Evolutionary conservation across 1,284 basidiomycete species (phyloP), one percentile per base, ranked within the genome.

Genomic region (Heterobasidion occidentale): DNA sequence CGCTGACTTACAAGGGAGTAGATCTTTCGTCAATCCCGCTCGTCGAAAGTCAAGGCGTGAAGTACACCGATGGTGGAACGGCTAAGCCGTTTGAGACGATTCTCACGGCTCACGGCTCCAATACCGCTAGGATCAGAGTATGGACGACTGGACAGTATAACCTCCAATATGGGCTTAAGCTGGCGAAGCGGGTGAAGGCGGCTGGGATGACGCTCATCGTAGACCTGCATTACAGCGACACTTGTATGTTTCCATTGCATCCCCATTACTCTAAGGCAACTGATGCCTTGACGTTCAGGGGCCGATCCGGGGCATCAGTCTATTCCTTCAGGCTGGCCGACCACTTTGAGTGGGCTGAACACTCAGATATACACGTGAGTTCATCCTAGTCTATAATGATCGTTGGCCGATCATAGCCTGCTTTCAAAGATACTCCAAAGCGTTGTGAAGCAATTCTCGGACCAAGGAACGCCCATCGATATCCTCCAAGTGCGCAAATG

Each of bases 141-240:
- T 86, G 84, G 84, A 83, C 82, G 0, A 78, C 80, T 54, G 73
- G 76, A 2, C 67, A 78, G 36, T 86, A 85, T 63, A 77, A 76
- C 61, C 67, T 82, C 54, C 70, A 65, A 48, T 83, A 83, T 62
- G 81, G 74, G 0, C 70, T 86, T n/a, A 70, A 71, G 0, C 66
- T 84, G 48, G 83, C 77, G 4, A 82, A 80, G 66, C 71, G 83
- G 14, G 77, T 80, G 44, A 75, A 74, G 55, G 78, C 76, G 14
- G 79, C 78, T 17, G 80, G 82, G 17, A 76, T 85, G 79, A 71
- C 72, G n/a, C 64, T 86, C 9, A 66, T 78, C 42, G 70, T 86
- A 8, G 81, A 85, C 61, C 63, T 85, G 51, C 83, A 86, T 62
- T 84, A 78, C 64, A 83, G 81, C 63, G 83, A 86, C 63, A 84